These are phyloP conservation scores for Phytophthora citrophthora DNA, from an alignment of 352 stramenopile genomes.

Conservation along the genomic window DNA sequence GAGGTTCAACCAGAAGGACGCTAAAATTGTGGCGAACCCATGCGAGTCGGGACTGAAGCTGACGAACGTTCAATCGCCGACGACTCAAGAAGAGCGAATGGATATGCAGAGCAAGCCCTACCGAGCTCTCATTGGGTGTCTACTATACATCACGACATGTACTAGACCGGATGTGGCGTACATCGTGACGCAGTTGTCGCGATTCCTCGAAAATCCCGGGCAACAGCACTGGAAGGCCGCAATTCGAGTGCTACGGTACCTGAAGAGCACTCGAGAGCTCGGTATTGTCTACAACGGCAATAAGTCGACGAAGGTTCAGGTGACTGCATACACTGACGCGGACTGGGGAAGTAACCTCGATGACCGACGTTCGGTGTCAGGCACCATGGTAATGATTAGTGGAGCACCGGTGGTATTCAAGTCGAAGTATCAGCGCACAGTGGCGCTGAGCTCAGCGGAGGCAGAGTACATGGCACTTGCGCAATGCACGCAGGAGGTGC, in stretches of 20 bases:
- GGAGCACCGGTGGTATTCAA: neutral
- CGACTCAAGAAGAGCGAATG: too few species aligned
- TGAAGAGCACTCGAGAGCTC: neutral
- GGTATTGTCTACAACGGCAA: neutral
- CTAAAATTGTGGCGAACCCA: too few species aligned
- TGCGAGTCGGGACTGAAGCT: too few species aligned
- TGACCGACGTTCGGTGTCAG: neutral
- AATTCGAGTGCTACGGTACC: neutral
- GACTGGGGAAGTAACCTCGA: slow-evolving; percentile 4
- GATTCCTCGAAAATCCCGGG: neutral
- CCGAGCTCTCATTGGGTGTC: too few species aligned
- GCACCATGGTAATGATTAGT: neutral
- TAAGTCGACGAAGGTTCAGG: neutral
- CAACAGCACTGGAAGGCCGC: neutral
- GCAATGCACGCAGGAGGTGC: slow-evolving; percentile 1
- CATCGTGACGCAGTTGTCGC: neutral
- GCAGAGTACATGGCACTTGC: slow-evolving; percentile 2
- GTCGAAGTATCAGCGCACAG: slow-evolving; percentile 1
- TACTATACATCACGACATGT: too few species aligned
- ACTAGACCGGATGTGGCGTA: too few species aligned
- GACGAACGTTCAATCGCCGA: too few species aligned
- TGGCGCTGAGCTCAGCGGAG: neutral
- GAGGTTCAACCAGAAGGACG: too few species aligned
- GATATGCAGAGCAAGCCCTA: too few species aligned
- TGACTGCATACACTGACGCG: slow-evolving; percentile 1